A percentile compares a stretch with the other conserved stretches of the same genome.
Evolutionary conservation across 192 early-diverging fungal genomes (phyloP).

Genomic region (Gryganskiella cystojenkinii): DNA sequence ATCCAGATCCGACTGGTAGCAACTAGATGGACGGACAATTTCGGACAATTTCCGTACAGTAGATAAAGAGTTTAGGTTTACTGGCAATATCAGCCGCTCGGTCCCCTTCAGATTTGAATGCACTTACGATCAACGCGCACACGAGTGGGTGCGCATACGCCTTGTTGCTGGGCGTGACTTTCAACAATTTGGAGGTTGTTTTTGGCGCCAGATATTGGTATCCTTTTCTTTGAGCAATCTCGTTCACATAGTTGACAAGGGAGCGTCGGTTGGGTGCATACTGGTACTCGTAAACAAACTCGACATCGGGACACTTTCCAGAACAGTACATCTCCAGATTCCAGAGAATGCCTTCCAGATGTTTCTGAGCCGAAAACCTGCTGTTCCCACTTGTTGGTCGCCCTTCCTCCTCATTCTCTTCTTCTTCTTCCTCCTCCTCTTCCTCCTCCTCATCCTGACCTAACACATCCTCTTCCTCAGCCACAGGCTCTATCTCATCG

Average conservation of each 20-base stretch:
- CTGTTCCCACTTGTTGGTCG: neutral
- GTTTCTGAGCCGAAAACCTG: constrained; percentile 20
- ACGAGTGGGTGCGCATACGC: constrained; percentile 40
- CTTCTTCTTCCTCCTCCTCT: constrained; percentile 2
- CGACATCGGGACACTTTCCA: constrained; percentile 46
- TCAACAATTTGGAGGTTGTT: constrained; percentile 1
- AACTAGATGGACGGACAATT: constrained; percentile 2
- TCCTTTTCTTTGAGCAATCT: neutral
- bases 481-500: neutral
- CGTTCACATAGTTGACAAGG: constrained; percentile 19
- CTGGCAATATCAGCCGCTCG: neutral
- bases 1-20: constrained; percentile 9
- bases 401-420: neutral
- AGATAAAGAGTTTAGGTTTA: neutral
- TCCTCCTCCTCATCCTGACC: constrained; percentile 3
- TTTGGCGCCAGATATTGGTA: constrained; percentile 6
- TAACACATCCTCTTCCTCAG: too few species aligned
- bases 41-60: neutral
- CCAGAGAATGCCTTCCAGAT: constrained; percentile 43
- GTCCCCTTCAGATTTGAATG: neutral
- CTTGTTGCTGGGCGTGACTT: constrained; percentile 2
- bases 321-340: constrained; percentile 52
- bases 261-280: constrained; percentile 24
- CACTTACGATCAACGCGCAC: constrained; percentile 48
- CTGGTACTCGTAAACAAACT: constrained; percentile 25